phyloP scores from a whole-genome alignment of 2,329 filamentous ascomycete genomes.

The Verticillium isaacii region DNA sequence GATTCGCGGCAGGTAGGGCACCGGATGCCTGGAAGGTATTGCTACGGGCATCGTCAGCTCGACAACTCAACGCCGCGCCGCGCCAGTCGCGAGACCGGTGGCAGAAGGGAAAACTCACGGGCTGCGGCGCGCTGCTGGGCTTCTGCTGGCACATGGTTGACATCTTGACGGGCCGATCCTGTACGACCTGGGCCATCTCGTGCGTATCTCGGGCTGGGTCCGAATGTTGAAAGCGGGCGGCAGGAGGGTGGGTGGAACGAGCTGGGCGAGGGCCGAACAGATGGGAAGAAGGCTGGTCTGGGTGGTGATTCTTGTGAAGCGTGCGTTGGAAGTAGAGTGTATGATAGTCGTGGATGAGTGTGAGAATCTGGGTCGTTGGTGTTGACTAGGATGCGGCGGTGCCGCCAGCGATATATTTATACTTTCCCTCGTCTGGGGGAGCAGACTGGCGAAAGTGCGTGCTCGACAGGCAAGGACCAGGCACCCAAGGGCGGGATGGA shows the following conservation, averaged over 20 bases:
- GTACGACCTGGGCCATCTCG: background rate
- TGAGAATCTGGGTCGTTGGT: background rate
- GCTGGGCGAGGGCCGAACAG: background rate
- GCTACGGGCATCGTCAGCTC: constrained; percentile 11
- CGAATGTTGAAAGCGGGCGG: constrained; percentile 6
- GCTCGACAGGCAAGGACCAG: background rate
- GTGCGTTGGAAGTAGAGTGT: background rate
- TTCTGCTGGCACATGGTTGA: background rate
- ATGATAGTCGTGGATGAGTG: background rate
- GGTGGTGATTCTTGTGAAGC: background rate
- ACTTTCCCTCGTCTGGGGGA: background rate
- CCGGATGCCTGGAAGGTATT: constrained; percentile 42
- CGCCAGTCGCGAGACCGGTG: background rate
- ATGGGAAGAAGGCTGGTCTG: background rate
- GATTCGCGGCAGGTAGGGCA: constrained; percentile 45
- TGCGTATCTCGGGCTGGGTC: constrained; percentile 6
- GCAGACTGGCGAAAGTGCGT: background rate
- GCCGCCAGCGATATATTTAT: background rate
- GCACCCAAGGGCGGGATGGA: background rate
- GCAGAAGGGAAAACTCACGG: background rate
- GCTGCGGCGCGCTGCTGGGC: background rate
- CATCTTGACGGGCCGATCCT: background rate
- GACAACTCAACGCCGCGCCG: background rate
- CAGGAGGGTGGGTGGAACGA: no score
- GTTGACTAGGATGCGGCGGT: background rate